Evolutionary conservation across 1,284 basidiomycete genomes (phyloP).

Genomic region (Xanthoconium separans): DNA sequence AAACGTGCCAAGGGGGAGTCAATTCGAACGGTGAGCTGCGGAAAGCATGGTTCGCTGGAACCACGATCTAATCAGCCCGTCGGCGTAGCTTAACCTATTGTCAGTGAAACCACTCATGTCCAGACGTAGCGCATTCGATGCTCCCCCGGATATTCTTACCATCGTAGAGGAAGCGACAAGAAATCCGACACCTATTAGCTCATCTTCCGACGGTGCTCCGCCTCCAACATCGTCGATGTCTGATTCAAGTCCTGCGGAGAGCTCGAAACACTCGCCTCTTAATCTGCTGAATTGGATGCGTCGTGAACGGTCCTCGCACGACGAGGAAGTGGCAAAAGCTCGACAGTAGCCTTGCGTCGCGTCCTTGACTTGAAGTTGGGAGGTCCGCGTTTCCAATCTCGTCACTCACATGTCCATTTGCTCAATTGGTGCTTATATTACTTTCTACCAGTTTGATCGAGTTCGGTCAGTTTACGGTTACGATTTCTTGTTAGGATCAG

Average conservation of each 20-base stretch:
- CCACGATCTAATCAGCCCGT: background rate
- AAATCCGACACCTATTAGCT: background rate
- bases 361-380: too few species aligned
- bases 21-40: background rate
- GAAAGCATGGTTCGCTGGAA: background rate
- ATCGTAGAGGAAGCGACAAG: constrained; percentile 8
- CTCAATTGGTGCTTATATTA: too few species aligned
- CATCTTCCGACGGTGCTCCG: background rate
- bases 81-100: background rate
- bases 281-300: constrained; percentile 2
- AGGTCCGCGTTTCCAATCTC: too few species aligned
- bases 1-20: background rate
- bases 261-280: background rate
- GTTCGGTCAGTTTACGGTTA: too few species aligned
- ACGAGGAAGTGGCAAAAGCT: background rate
- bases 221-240: background rate
- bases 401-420: too few species aligned
- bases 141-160: constrained; percentile 5
- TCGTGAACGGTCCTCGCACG: background rate
- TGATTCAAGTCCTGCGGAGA: constrained; percentile 8
- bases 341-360: too few species aligned
- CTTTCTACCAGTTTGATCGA: too few species aligned
- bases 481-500: too few species aligned
- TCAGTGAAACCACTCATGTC: background rate
- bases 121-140: background rate